Evolutionary conservation across 1,139 yeast species (phyloP).

Genomic region (Suhomyces ambrosiae): DNA sequence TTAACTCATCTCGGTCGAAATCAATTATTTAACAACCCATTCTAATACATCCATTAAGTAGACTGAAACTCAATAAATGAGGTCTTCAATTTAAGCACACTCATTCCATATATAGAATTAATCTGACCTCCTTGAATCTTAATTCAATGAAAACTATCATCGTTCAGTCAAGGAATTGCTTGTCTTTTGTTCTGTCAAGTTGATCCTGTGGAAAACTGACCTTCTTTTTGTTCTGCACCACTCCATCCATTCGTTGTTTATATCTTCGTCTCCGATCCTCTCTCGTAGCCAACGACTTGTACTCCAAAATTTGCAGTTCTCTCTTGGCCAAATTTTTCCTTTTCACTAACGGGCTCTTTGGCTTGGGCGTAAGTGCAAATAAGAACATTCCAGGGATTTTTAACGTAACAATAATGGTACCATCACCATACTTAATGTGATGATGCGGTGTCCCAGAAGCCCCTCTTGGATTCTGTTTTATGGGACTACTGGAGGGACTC

Average conservation of each 20-base stretch:
- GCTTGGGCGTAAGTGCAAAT: neutral
- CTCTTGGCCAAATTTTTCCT: neutral
- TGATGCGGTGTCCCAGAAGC: neutral
- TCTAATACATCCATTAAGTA: too few species aligned
- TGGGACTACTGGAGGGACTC: conserved; percentile 1
- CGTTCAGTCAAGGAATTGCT: too few species aligned
- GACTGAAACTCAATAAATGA: too few species aligned
- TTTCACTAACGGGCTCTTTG: conserved; percentile 1
- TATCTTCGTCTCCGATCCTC: conserved; percentile 28
- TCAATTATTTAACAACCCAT: too few species aligned
- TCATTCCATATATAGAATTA: too few species aligned
- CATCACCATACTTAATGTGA: neutral
- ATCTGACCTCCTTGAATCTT: too few species aligned
- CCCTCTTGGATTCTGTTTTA: neutral
- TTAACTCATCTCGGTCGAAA: too few species aligned
- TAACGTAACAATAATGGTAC: neutral
- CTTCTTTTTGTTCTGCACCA: neutral
- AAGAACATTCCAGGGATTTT: neutral
- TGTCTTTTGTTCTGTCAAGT: too few species aligned
- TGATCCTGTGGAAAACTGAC: too few species aligned
- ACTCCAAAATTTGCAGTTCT: conserved; percentile 5
- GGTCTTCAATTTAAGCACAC: too few species aligned
- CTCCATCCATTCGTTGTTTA: conserved; percentile 2
- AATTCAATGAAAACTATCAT: too few species aligned
- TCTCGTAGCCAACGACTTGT: conserved; percentile 17